Base-by-base conservation (phyloP, 1,139 yeast genomes). In the Hyphopichia khmerensis region DNA sequence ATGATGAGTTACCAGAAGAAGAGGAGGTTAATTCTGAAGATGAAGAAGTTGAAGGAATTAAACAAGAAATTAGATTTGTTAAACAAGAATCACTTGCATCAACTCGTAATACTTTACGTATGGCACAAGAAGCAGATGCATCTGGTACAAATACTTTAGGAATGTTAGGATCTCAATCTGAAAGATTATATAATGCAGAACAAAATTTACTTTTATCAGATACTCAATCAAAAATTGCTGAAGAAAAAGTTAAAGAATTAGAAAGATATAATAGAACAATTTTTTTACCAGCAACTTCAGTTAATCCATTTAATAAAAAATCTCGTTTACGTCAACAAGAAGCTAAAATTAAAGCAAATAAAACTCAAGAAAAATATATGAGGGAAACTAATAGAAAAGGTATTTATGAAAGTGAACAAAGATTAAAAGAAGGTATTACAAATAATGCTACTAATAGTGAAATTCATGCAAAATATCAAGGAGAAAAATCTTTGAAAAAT, bases 41-140 rank as follows among this genome's bases (percentile, higher is more conserved):
- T 48, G 96, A 88, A 60, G 98, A 90, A 50, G 90, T 91, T 16
- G 96, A 89, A 57, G 89, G 84, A 36, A 80, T 93, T 53, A 89
- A 87, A 60, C 87, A 86, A 51, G 91, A 91, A 54, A 86, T 88
- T 48, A 74, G 89, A 46, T 90, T 86, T 59, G 83, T 89, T 38
- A 91, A 91, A 62, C 95, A 89, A 55, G 95, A 89, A 55, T 85
- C 96, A 1, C 82, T 90, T 15, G 84, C 88, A 9, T 82, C 90
- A 39, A 87, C 98, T 0, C 77, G 96, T 55, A 90, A 90, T 54
- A 90, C 96, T 0, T 69, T 93, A 46, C 78, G 86, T 52, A 82
- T 88, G 82, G 96, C 96, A 1, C 86, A 86, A 50, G 95, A 89
- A 54, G 97, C 98, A 0, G 97, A 91, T 61, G 87, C 86, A 42